These are phyloP conservation scores for Rhizopogon vinicolor DNA, from an alignment of 768 basidiomycete genomes.

Conservation along the genomic window DNA sequence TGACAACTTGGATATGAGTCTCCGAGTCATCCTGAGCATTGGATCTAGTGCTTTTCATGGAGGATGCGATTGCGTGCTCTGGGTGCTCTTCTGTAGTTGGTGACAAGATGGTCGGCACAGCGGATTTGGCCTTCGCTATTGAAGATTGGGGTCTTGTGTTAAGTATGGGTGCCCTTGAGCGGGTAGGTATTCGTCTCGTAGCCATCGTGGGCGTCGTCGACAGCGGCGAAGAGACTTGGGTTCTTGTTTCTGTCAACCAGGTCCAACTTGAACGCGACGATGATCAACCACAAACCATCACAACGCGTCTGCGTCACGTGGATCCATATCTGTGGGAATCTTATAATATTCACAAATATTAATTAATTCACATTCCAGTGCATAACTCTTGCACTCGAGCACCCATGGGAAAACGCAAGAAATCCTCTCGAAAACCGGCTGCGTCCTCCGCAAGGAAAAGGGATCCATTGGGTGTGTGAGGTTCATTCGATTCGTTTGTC, in stretches of 20 bases:
- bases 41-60: constrained; percentile 23
- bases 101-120: constrained; percentile 20
- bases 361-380: background rate
- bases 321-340: constrained; percentile 10
- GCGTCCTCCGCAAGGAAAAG: constrained; percentile 59
- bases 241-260: background rate
- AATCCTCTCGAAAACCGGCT: constrained; percentile 78
- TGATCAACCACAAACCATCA: constrained; percentile 10
- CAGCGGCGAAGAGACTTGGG: background rate
- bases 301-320: constrained; percentile 32
- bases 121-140: constrained; percentile 37
- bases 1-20: constrained; percentile 89
- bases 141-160: constrained; percentile 44
- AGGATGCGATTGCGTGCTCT: constrained; percentile 19
- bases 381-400: constrained; percentile 6
- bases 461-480: constrained; percentile 63
- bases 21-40: constrained; percentile 43
- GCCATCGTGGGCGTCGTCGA: constrained; percentile 43
- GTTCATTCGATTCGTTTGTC: background rate
- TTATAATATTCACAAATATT: background rate
- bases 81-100: constrained; percentile 14
- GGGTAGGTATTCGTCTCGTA: constrained; percentile 52
- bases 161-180: constrained; percentile 35
- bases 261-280: constrained; percentile 23
- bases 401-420: constrained; percentile 86